Base-by-base conservation (phyloP, 176 grass and related monocot genomes). In the Carex scoparia region DNA sequence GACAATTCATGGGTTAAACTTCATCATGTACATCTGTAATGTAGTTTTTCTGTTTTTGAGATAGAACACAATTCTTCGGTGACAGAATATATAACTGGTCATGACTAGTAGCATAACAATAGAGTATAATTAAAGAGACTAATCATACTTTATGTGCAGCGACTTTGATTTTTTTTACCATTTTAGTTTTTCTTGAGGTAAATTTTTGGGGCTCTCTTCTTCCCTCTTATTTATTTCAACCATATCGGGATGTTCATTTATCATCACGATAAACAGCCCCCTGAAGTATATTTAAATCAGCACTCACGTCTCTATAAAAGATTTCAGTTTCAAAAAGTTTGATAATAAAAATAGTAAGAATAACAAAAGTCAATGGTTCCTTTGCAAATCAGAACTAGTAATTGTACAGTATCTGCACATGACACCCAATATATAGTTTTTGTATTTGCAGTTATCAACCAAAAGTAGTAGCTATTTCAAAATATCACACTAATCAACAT, bases 201-300 rank as follows among this genome's bases (percentile, higher is more conserved):
- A 84, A 88, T 87, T 91, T 18, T 18, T 81, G 66, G 86, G n/a
- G 42, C 83, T 90, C 80, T 91, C 86, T 84, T 91, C 88, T 80
- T 69, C 64, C 63, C 82, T 91, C 87, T 70, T 87, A 75, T 69
- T 82, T 80, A 90, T 82, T 77, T 88, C 91, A 82, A 77, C 73
- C 72, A 90, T 87, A 82, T 84, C 86, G 83, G 73, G 64, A 87
- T 86, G 79, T 89, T 63, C 55, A 71, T 84, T 57, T 57, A 75
- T 89, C 91, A 40, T 98, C 92, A 88, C 91, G 91, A 85, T 94
- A 94, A 82, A 98, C 62, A 40, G 86, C 89, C 65, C 95, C 95
- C 91, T 98, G 95, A 86, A 98, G 93, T 93, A 98, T 92, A 89
- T 91, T 35, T 35, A 35, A 2, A 93, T 98, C 92, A 89, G 95